Evolutionary conservation across 2,329 filamentous ascomycete species (phyloP).

Genomic region (Hortaea werneckii): DNA sequence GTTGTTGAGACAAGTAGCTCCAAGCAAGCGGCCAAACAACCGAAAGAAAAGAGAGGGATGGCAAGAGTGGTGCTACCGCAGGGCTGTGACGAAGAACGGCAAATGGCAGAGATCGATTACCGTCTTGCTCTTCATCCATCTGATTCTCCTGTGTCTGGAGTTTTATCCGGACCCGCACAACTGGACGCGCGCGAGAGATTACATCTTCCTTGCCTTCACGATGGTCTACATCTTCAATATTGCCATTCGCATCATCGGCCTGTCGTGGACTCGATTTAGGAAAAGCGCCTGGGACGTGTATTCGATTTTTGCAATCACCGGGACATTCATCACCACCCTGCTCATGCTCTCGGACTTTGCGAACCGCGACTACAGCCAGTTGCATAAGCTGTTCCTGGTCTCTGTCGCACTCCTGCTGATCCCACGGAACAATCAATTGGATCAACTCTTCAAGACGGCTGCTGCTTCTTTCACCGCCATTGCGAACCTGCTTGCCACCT

Average conservation of each 20-base stretch:
- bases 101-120: conserved; percentile 84
- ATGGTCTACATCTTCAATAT: conserved; percentile 77
- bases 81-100: conserved; percentile 87
- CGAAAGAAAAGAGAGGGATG: conserved; percentile 62
- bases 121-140: conserved; percentile 65
- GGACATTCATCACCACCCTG: conserved; percentile 70
- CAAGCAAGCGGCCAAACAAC: conserved; percentile 80
- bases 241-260: conserved; percentile 69
- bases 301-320: conserved; percentile 67
- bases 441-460: conserved; percentile 97
- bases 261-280: conserved; percentile 86
- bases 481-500: conserved; percentile 83
- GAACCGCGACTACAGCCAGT: conserved; percentile 56
- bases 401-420: conserved; percentile 83
- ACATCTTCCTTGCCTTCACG: conserved; percentile 71
- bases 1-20: conserved; percentile 80
- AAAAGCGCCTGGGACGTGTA: conserved; percentile 94
- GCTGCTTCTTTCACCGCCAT: conserved; percentile 88
- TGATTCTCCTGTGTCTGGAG: conserved; percentile 74
- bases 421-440: conserved; percentile 89
- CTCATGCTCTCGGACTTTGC: conserved; percentile 55
- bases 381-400: conserved; percentile 92
- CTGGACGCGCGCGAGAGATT: conserved; percentile 60
- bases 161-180: conserved; percentile 63
- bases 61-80: conserved; percentile 90